These are phyloP conservation scores for Orbilia oligospora DNA, from an alignment of 2,329 filamentous ascomycete species.

Conservation along the genomic window DNA sequence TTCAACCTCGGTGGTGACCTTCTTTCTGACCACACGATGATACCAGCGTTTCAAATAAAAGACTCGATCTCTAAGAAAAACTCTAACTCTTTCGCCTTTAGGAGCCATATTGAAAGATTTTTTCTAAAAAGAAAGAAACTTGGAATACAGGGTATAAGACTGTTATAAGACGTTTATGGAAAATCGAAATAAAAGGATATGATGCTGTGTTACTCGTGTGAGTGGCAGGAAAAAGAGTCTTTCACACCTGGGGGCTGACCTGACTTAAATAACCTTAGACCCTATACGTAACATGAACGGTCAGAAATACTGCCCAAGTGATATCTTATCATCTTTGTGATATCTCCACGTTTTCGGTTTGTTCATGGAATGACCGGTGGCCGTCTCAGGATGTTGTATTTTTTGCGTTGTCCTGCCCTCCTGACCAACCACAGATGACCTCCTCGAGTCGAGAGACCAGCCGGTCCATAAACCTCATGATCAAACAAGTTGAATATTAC, in stretches of 20 bases:
- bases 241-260: constrained; percentile 52
- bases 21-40: constrained; percentile 47
- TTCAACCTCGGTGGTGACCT: constrained; percentile 55
- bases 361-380: constrained; percentile 31
- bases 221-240: constrained; percentile 34
- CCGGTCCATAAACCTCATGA: constrained; percentile 36
- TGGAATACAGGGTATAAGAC: constrained; percentile 11
- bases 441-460: constrained; percentile 1
- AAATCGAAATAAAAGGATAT: not conserved
- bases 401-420: constrained; percentile 59
- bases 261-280: constrained; percentile 52
- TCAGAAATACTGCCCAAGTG: constrained; percentile 50
- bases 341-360: constrained; percentile 45
- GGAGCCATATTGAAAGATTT: constrained; percentile 43
- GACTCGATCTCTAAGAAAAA: constrained; percentile 55
- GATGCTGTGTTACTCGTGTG: constrained; percentile 39
- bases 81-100: constrained; percentile 42
- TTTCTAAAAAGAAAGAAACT: constrained; percentile 16
- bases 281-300: constrained; percentile 19
- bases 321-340: constrained; percentile 47
- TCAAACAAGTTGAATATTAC: not conserved
- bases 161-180: constrained; percentile 34
- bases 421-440: constrained; percentile 57
- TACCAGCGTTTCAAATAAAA: constrained; percentile 57
- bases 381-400: constrained; percentile 33